These are phyloP conservation scores for Cladosporium austrohemisphaericum DNA, from an alignment of 2,329 filamentous ascomycete genomes.

Conservation along the genomic window DNA sequence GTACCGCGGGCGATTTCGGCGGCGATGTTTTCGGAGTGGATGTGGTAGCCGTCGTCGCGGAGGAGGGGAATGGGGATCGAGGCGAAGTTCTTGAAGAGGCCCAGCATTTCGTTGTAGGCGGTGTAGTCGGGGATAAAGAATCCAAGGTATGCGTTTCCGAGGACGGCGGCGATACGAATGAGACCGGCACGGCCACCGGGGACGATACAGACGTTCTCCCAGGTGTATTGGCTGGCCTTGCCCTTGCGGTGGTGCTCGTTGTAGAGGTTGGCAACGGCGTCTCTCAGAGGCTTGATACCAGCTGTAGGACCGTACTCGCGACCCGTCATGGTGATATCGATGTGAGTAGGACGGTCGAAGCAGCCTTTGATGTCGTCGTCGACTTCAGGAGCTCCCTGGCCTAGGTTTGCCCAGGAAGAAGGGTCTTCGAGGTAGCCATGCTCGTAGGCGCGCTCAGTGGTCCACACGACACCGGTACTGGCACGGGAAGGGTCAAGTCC, in stretches of 20 bases:
- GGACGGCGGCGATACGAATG: slow-evolving; percentile 89
- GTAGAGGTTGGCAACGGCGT: slow-evolving; percentile 87
- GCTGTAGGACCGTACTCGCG: slow-evolving; percentile 90
- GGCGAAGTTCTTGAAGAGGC: slow-evolving; percentile 89
- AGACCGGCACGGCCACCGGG: slow-evolving; percentile 88
- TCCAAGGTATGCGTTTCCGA: slow-evolving; percentile 77
- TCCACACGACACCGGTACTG: slow-evolving; percentile 94
- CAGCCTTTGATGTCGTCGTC: slow-evolving; percentile 82
- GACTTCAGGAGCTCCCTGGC: slow-evolving; percentile 89
- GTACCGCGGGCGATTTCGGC: slow-evolving; percentile 51
- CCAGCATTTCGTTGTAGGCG: slow-evolving; percentile 96
- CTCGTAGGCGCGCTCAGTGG: slow-evolving; percentile 79
- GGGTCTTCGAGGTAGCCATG: slow-evolving; percentile 82
- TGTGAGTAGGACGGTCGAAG: slow-evolving; percentile 74
- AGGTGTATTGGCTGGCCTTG: slow-evolving; percentile 86
- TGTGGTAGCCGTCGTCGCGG: slow-evolving; percentile 84
- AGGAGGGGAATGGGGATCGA: slow-evolving; percentile 81
- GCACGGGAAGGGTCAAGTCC: slow-evolving; percentile 84
- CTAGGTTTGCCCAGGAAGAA: slow-evolving; percentile 83
- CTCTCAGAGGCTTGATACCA: slow-evolving; percentile 84
- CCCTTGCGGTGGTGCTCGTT: slow-evolving; percentile 87
- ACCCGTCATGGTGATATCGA: slow-evolving; percentile 73
- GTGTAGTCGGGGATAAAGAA: slow-evolving; percentile 82
- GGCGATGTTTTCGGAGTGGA: slow-evolving; percentile 87
- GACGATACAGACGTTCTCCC: slow-evolving; percentile 97